Base-by-base conservation (phyloP, 768 basidiomycete species). In the Gloeophyllum trabeum region DNA sequence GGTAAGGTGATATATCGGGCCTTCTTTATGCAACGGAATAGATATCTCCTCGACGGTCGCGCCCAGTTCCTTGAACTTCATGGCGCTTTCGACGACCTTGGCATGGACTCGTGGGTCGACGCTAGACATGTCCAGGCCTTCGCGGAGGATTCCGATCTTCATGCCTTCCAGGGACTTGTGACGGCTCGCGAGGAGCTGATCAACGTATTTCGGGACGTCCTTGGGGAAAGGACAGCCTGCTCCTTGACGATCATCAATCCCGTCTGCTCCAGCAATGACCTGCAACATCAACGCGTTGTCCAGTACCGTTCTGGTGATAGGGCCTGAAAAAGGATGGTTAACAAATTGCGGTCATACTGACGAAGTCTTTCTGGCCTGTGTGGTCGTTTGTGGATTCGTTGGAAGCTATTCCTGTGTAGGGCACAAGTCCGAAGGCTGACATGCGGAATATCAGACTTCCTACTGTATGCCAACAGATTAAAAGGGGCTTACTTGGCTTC, bases 361-460 rank as follows among this genome's bases (percentile, higher is more conserved):
- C 7, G 10, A 10, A 10, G 7, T 7, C 36, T 10, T 10, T 7
- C 36, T 10, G 7, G 20, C 36, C 36, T 37, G 36, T 19, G 36
- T 66, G 65, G 51, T 70, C 68, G 24, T 63, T 53, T 2, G 62
- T 56, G 23, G 61, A 54, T 30, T 67, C 63, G 21, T 59, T 60
- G 5, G 62, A 61, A 14, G 63, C 58, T n/a, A 70, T 63, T 1
- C 66, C 69, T 3, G 69, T 68, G 48, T 67, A 70, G 0, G 70
- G 69, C 0, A 70, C 65, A 6, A 72, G 57, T 3, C 70, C 70
- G 39, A 63, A 70, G 1, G 64, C 56, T 2, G 62, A 48, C 7
- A 10, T 7, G 16, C 10, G 16, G 10, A 10, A 10, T 32, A 10
- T 32, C 28, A 37, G 7, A 10, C 36, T 7, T 7, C 7, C 36